Evolutionary conservation across 2,329 filamentous ascomycete genomes (phyloP).

Genomic region (Pseudogymnoascus sp.): DNA sequence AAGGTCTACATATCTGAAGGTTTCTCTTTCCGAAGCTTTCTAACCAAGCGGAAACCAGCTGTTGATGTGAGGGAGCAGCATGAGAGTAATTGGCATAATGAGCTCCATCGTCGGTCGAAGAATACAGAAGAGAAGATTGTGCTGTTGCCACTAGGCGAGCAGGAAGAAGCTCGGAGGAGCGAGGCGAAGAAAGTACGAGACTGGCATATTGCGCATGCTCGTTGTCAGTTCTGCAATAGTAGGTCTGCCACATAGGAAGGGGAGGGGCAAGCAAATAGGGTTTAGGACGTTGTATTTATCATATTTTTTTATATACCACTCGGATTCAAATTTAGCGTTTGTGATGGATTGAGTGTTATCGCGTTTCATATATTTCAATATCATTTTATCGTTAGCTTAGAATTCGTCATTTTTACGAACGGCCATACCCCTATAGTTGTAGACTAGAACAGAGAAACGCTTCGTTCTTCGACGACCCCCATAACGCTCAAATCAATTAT

Average conservation of each 20-base stretch:
- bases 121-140: background rate
- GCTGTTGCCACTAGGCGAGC: background rate
- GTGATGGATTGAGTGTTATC: background rate
- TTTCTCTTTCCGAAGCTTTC: background rate
- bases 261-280: background rate
- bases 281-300: background rate
- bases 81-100: background rate
- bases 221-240: background rate
- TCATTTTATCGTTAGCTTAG: background rate
- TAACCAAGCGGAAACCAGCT: background rate
- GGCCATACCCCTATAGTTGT: background rate
- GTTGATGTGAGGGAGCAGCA: background rate
- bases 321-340: background rate
- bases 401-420: background rate
- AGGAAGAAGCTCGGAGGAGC: background rate
- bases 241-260: background rate
- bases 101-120: background rate
- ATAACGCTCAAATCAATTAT: background rate
- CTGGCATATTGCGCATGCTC: background rate
- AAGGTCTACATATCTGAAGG: background rate
- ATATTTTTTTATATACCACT: background rate
- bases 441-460: background rate
- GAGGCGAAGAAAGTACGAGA: background rate
- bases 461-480: background rate
- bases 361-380: background rate